Evolutionary conservation across 2,329 filamentous ascomycete species (phyloP).

Genomic region (Fusarium veterinarium): DNA sequence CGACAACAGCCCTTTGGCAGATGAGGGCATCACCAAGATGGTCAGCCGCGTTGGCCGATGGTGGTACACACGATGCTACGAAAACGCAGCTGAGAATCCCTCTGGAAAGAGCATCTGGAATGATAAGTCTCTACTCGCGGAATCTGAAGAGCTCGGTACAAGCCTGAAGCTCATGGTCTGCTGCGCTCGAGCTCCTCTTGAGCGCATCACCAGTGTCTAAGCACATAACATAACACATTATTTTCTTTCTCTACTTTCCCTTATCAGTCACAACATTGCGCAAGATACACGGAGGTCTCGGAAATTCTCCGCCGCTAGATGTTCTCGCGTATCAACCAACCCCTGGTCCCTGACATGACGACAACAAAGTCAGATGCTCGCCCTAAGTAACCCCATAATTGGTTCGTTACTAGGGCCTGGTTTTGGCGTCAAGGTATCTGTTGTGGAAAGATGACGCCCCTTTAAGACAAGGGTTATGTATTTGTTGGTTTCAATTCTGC

Average conservation of each 20-base stretch:
- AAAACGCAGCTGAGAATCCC: conserved; percentile 66
- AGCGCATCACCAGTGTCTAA: conserved; percentile 63
- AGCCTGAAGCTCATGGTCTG: conserved; percentile 92
- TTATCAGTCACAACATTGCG: conserved; percentile 11
- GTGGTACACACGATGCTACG: conserved; percentile 97
- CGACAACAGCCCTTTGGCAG: too few relatives aligned
- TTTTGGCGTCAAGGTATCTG: too few relatives aligned
- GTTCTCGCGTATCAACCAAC: too few relatives aligned
- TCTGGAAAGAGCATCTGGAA: conserved; percentile 76
- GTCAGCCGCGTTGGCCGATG: conserved; percentile 93
- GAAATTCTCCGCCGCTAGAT: too few relatives aligned
- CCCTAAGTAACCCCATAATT: too few relatives aligned
- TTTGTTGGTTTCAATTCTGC: too few relatives aligned
- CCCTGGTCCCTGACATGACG: too few relatives aligned
- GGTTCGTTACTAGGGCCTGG: too few relatives aligned
- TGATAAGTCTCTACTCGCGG: conserved; percentile 78
- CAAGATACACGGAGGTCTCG: neutral
- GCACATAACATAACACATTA: neutral
- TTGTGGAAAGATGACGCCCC: too few relatives aligned
- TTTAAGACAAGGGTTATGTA: too few relatives aligned
- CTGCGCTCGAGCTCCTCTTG: conserved; percentile 81
- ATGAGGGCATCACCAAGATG: too few relatives aligned
- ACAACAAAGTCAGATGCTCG: too few relatives aligned
- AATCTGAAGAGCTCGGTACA: conserved; percentile 88
- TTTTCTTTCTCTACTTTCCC: conserved; percentile 10